phyloP scores from a whole-genome alignment of 2,329 filamentous ascomycete species.

The Camillea tinctor region DNA sequence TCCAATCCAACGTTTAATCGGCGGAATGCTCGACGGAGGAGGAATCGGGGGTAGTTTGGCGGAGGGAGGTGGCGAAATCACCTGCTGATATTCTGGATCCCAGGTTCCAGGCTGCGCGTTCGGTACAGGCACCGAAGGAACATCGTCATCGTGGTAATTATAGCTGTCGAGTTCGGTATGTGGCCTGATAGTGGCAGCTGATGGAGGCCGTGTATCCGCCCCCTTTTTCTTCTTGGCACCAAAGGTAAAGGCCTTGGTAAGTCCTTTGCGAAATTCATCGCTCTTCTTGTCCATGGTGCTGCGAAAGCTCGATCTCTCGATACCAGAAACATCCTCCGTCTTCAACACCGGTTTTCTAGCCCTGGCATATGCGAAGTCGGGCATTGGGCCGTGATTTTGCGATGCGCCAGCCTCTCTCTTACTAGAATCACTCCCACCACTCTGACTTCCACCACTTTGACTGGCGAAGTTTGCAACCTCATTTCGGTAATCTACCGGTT shows the following conservation, averaged over 20 bases:
- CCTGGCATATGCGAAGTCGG: slow-evolving; percentile 45
- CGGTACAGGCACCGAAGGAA: slow-evolving; percentile 24
- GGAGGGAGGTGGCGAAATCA: slow-evolving; percentile 41
- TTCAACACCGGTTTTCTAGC: slow-evolving; percentile 43
- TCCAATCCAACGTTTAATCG: slow-evolving; percentile 54
- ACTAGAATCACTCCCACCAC: slow-evolving; percentile 38
- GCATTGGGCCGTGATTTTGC: slow-evolving; percentile 32
- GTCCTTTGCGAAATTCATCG: slow-evolving; percentile 51
- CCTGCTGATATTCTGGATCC: slow-evolving; percentile 24
- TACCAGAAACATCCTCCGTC: slow-evolving; percentile 51
- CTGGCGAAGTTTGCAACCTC: slow-evolving; percentile 26
- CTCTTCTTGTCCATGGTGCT: slow-evolving; percentile 54
- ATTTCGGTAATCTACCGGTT: slow-evolving; percentile 26
- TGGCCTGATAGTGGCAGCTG: slow-evolving; percentile 38
- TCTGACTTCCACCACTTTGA: slow-evolving; percentile 37
- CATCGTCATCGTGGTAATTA: slow-evolving; percentile 17
- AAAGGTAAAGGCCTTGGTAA: slow-evolving; percentile 54
- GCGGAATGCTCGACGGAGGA: slow-evolving; percentile 31
- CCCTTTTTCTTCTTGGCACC: slow-evolving; percentile 45
- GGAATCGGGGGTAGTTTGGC: slow-evolving; percentile 45
- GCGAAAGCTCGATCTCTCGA: slow-evolving; percentile 55
- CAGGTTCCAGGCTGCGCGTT: slow-evolving; percentile 19
- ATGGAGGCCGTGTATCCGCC: slow-evolving; percentile 33
- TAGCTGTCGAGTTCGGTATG: slow-evolving; percentile 19
- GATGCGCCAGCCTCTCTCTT: slow-evolving; percentile 29